Evolutionary conservation across 2,329 filamentous ascomycete genomes (phyloP).

Genomic region (Ceratocystis smalleyi): DNA sequence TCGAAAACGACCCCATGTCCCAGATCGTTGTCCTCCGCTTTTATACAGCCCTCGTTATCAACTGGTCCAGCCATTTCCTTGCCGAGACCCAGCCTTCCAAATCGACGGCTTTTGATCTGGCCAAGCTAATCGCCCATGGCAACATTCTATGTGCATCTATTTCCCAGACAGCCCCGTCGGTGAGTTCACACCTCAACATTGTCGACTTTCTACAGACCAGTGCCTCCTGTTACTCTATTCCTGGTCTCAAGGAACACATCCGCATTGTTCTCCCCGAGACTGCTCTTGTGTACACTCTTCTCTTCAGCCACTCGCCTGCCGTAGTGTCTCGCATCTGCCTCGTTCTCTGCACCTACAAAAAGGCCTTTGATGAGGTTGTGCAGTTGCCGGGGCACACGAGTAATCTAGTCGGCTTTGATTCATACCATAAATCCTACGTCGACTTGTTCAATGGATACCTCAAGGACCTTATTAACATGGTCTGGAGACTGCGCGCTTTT

Average conservation of each 20-base stretch:
- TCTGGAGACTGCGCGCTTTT: conserved; percentile 65
- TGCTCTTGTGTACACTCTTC: conserved; percentile 52
- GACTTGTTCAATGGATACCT: conserved; percentile 66
- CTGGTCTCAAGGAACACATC: conserved; percentile 35
- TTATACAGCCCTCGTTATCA: conserved; percentile 50
- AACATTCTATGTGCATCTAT: conserved; percentile 44
- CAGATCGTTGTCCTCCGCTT: conserved; percentile 47
- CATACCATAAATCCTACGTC: conserved; percentile 45
- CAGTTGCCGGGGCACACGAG: not conserved
- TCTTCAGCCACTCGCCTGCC: conserved; percentile 48
- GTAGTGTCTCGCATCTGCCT: conserved; percentile 53
- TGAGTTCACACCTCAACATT: conserved; percentile 38
- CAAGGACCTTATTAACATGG: conserved; percentile 72
- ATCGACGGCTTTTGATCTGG: conserved; percentile 27
- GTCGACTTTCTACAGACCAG: conserved; percentile 56
- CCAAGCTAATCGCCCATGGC: conserved; percentile 33
- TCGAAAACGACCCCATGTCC: conserved; percentile 33
- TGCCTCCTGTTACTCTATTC: conserved; percentile 39
- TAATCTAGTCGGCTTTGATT: conserved; percentile 34
- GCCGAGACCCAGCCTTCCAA: conserved; percentile 26
- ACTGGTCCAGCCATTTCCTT: conserved; percentile 37
- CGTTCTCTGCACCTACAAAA: conserved; percentile 58
- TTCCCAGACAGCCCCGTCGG: conserved; percentile 35
- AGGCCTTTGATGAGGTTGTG: conserved; percentile 44
- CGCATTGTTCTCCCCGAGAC: conserved; percentile 54